phyloP scores from a whole-genome alignment of 441 rosid species.

The Euphorbia schlechtendalii region DNA sequence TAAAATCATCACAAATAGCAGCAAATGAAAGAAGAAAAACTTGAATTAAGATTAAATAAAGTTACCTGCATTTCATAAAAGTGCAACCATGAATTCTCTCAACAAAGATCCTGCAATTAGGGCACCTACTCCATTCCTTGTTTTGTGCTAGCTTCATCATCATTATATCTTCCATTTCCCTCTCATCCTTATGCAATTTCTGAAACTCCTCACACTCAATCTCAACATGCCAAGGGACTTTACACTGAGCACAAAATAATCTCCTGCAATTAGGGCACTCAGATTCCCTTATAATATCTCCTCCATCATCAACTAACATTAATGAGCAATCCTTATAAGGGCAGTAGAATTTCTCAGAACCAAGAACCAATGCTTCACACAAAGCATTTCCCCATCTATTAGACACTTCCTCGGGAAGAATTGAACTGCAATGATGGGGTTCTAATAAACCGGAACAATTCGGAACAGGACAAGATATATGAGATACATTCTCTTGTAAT shows the following conservation, averaged over 20 bases:
- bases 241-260: conserved; percentile 62
- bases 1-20: neutral
- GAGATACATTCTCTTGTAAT: no score
- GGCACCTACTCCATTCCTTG: conserved; percentile 53
- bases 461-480: conserved; percentile 45
- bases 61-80: conserved; percentile 50
- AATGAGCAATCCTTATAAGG: conserved; percentile 41
- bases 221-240: conserved; percentile 66
- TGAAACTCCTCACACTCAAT: conserved; percentile 47
- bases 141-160: conserved; percentile 42
- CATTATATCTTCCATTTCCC: conserved; percentile 53
- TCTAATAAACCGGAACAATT: conserved; percentile 38
- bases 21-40: neutral
- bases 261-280: conserved; percentile 57
- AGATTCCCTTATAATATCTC: conserved; percentile 24
- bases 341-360: conserved; percentile 31
- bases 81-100: conserved; percentile 47
- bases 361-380: conserved; percentile 28
- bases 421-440: conserved; percentile 36
- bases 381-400: no score
- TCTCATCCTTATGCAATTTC: conserved; percentile 41
- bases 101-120: conserved; percentile 41
- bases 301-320: conserved; percentile 39
- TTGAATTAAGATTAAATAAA: neutral
- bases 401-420: conserved; percentile 34